Conservation (phyloP, 2,329 filamentous ascomycete genomes). For the Aspergillus pseudoglaucus region DNA sequence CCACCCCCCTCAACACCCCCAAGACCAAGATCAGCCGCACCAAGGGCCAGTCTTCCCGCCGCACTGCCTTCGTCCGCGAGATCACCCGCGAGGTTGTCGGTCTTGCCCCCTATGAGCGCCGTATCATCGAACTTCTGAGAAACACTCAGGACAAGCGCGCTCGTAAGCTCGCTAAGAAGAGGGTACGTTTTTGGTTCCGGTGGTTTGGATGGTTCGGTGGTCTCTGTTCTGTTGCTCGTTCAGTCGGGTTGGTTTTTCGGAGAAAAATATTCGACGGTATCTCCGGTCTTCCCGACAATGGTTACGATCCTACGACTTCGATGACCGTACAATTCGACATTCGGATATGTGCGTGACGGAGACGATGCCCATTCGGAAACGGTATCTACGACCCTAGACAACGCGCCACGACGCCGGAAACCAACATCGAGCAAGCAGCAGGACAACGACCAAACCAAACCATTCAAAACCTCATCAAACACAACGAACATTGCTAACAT, state of each 20-base stretch:
- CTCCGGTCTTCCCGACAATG: too few relatives aligned
- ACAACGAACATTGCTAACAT: conserved; percentile 13
- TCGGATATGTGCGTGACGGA: not conserved
- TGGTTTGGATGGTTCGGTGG: not conserved
- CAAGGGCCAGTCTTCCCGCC: conserved; percentile 96
- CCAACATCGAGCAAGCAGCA: not conserved
- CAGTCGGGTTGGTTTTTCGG: not conserved
- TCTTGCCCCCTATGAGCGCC: conserved; percentile 93
- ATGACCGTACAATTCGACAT: too few relatives aligned
- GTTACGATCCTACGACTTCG: too few relatives aligned
- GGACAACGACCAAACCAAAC: not conserved
- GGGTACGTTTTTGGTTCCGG: conserved; percentile 56
- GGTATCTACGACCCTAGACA: not conserved
- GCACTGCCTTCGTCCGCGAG: conserved; percentile 92
- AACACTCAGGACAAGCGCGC: conserved; percentile 99
- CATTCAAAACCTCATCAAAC: not conserved
- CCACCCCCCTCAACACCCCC: conserved; percentile 63
- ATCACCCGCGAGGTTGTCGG: conserved; percentile 98
- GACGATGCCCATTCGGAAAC: not conserved
- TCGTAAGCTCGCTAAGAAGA: conserved; percentile 98
- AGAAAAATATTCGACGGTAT: too few relatives aligned
- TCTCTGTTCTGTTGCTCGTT: conserved; percentile 1
- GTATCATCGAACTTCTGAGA: conserved; percentile 96
- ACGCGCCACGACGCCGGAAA: not conserved
- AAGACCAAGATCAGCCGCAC: conserved; percentile 75